Evolutionary conservation across 2,329 filamentous ascomycete genomes (phyloP).

Genomic region (Penicillium sp.): DNA sequence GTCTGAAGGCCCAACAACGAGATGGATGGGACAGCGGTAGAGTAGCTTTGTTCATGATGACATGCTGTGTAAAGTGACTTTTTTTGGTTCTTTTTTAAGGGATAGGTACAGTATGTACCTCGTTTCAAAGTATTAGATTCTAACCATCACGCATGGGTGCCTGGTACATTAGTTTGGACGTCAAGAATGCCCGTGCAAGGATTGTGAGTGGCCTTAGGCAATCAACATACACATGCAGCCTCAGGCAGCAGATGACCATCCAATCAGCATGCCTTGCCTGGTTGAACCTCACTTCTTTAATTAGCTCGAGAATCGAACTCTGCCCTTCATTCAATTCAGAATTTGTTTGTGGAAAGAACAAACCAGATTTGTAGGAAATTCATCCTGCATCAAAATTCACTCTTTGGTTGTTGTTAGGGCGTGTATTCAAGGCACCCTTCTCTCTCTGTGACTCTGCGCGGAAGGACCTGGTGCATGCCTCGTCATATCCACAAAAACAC

Average conservation of each 20-base stretch:
- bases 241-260: background rate
- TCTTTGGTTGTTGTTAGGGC: slow-evolving; percentile 9
- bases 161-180: background rate
- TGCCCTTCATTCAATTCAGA: slow-evolving; percentile 19
- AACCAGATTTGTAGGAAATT: slow-evolving; percentile 2
- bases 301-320: slow-evolving; percentile 13
- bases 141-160: background rate
- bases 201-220: background rate
- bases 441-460: slow-evolving; percentile 26
- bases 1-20: no score
- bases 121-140: no score
- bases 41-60: no score
- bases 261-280: slow-evolving; percentile 15
- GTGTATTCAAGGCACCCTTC: slow-evolving; percentile 26
- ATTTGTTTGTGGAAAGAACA: slow-evolving; percentile 7
- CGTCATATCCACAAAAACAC: slow-evolving; percentile 39
- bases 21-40: no score
- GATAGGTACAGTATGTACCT: no score
- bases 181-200: background rate
- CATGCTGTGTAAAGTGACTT: no score
- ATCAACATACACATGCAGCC: slow-evolving; percentile 9
- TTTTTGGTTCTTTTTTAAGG: no score
- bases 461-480: slow-evolving; percentile 32
- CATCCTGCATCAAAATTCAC: slow-evolving; percentile 6
- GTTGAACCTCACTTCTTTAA: slow-evolving; percentile 17